Evolutionary conservation across 768 basidiomycete genomes (phyloP), one percentile per base, ranked within the genome.

Genomic region (Serpula lacrymans): DNA sequence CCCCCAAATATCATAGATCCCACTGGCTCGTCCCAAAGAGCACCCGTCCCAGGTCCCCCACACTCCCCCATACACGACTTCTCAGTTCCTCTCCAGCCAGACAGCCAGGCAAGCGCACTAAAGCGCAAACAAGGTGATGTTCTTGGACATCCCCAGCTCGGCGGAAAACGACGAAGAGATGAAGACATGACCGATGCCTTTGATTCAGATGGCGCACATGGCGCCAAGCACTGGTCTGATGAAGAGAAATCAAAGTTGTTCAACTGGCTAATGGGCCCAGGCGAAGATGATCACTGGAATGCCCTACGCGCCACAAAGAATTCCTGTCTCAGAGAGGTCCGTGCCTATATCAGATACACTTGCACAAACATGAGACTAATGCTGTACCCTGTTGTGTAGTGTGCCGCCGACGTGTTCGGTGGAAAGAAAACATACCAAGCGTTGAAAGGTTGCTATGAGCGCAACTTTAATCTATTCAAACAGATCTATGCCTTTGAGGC

Each of bases 141-240:
- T 14, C 17, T 44, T 12, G 48, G 30, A 29, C 55, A 37, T 37
- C 38, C 25, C 21, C 62, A 62, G 7, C 31, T 56, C 2, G 53
- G 55, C 8, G 64, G 64, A 34, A 55, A 58, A 41, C 55, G 60
- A 14, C 51, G 60, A 30, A 62, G 62, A 5, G 48, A 35, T 2
- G 62, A 64, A 18, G 60, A 62, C 10, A 10, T 43, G 2, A 46
- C 36, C 1, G 60, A 62, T 5, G 37, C 41, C n/a, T 63, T 62
- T 24, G 60, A 64, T 18, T 34, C 35, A 9, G 60, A 72, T 39
- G 57, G 59, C 7, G 72, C 64, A 4, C 75, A 77, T 45, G 86
- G 86, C 18, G 82, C 86, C 1, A 88, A 88, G 50, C 86, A 89
- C 51, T 89, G 86, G 86, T 84, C 84, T 0, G 87, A 88, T 57